Evolutionary conservation across 139 green algal species (phyloP).

Genomic region (Edaphochlamys debaryana): DNA sequence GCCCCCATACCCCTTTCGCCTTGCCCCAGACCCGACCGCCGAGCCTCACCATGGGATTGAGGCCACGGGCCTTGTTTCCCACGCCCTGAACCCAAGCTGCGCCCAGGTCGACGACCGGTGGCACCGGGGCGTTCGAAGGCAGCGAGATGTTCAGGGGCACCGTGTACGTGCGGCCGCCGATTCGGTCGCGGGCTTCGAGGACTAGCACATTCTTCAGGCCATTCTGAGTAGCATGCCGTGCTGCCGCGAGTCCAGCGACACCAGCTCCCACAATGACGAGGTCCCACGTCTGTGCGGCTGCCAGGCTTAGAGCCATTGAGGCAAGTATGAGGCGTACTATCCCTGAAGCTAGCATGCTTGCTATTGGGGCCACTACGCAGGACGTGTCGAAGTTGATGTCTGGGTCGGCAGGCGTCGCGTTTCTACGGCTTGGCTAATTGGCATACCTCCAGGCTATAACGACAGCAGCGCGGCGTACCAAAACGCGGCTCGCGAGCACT

Average conservation of each 20-base stretch:
- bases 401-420: too few relatives aligned
- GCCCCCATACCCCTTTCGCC: background rate
- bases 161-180: background rate
- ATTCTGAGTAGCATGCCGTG: background rate
- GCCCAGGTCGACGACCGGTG: slow-evolving; percentile 2
- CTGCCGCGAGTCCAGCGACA: background rate
- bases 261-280: background rate
- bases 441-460: too few relatives aligned
- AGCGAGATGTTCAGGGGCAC: background rate
- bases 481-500: too few relatives aligned
- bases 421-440: too few relatives aligned
- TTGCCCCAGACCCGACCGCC: too few relatives aligned
- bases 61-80: background rate
- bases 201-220: background rate
- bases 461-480: too few relatives aligned
- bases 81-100: slow-evolving; percentile 14
- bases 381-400: too few relatives aligned
- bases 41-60: slow-evolving; percentile 3
- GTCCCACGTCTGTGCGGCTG: too few relatives aligned
- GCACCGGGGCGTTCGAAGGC: background rate
- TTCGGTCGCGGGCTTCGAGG: slow-evolving; percentile 10
- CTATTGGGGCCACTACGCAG: too few relatives aligned
- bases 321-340: too few relatives aligned
- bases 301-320: too few relatives aligned
- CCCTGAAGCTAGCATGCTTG: too few relatives aligned